Evolutionary conservation across 2,329 filamentous ascomycete species (phyloP).

Genomic region (Cylindrodendrum hubeiense): DNA sequence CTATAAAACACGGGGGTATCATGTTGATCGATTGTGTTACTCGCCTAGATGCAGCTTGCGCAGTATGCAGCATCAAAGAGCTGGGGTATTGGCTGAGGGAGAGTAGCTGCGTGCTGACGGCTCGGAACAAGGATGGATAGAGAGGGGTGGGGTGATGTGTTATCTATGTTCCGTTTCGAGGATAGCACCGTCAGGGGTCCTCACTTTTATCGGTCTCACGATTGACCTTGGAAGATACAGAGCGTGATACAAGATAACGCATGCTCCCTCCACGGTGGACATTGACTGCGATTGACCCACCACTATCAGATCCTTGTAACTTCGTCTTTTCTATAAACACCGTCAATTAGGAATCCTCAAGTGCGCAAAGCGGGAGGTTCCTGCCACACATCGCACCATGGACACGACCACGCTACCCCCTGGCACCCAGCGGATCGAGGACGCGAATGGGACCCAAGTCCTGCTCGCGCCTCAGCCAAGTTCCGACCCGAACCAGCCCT

Average conservation of each 20-base stretch:
- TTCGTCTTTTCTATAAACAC: neutral
- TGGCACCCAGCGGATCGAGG: conserved; percentile 34
- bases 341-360: neutral
- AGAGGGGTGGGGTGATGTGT: conserved; percentile 6
- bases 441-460: conserved; percentile 25
- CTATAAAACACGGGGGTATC: no score
- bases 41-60: no score
- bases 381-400: neutral
- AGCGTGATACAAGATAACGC: neutral
- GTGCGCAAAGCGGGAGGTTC: neutral
- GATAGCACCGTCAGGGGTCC: conserved; percentile 3
- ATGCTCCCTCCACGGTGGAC: neutral
- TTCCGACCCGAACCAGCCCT: conserved; percentile 35
- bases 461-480: conserved; percentile 33
- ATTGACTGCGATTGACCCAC: neutral
- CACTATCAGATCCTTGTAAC: neutral
- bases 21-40: no score
- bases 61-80: neutral
- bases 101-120: neutral
- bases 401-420: conserved; percentile 20
- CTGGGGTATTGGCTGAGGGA: no score
- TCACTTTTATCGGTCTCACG: neutral
- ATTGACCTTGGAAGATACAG: neutral
- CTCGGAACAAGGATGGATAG: neutral
- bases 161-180: conserved; percentile 21